A percentile compares a stretch with the other conserved stretches of the same genome.
Conservation (phyloP, 1,284 basidiomycete genomes). For the Hemileia vastatrix region DNA sequence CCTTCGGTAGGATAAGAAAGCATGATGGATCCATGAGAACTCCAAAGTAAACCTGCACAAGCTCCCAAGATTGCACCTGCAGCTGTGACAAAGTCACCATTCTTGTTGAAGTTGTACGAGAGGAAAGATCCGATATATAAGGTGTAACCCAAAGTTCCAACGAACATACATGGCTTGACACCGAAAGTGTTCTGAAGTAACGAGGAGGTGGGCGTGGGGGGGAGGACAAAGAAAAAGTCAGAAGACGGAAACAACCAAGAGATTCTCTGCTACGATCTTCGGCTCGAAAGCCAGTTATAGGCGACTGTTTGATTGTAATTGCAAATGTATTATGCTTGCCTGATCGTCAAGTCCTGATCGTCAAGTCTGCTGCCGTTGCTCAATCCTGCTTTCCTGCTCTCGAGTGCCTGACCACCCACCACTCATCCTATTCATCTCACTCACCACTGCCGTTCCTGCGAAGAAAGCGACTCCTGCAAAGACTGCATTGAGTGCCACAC, state of each 20-base stretch:
- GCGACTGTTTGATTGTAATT: too few relatives aligned
- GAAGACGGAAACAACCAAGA: too few relatives aligned
- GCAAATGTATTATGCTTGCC: too few relatives aligned
- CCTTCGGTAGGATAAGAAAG: constrained; percentile 64
- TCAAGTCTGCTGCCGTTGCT: background rate
- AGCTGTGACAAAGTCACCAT: constrained; percentile 57
- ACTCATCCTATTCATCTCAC: background rate
- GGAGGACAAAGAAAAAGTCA: background rate
- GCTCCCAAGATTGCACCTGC: constrained; percentile 72
- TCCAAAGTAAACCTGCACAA: too few relatives aligned
- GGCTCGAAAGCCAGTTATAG: too few relatives aligned
- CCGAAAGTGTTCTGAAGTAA: constrained; percentile 69
- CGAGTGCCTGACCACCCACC: background rate
- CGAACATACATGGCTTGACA: constrained; percentile 57
- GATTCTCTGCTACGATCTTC: too few relatives aligned
- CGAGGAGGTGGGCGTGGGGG: constrained; percentile 16
- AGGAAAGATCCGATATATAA: constrained; percentile 64
- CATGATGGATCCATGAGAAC: constrained; percentile 75
- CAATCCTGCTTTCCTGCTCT: background rate
- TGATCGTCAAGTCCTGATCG: too few relatives aligned
- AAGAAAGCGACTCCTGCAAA: constrained; percentile 37
- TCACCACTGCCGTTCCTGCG: constrained; percentile 23
- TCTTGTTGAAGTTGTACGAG: constrained; percentile 42
- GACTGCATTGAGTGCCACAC: constrained; percentile 34
- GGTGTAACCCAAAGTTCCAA: constrained; percentile 60